Evolutionary conservation across 768 basidiomycete genomes (phyloP).

Genomic region (Cytidiella melzeri): DNA sequence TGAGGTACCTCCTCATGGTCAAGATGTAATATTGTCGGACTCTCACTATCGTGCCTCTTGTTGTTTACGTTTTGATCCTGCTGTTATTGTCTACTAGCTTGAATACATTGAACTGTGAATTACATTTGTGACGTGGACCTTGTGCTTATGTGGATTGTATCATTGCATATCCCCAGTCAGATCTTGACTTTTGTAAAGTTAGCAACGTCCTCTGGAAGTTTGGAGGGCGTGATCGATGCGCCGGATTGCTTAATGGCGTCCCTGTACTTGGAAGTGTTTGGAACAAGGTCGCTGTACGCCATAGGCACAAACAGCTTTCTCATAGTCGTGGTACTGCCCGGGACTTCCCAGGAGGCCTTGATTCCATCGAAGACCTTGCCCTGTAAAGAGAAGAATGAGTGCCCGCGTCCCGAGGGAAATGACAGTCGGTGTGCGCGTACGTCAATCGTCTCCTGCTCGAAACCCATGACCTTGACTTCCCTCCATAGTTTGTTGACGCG

Average conservation of each 20-base stretch:
- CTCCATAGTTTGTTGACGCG: not conserved
- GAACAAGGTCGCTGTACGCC: not conserved
- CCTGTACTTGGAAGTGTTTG: not conserved
- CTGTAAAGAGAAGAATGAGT: too few relatives aligned
- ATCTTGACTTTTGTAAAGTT: too few relatives aligned
- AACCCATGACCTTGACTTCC: not conserved
- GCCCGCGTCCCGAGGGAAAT: too few relatives aligned
- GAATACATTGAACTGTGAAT: too few relatives aligned
- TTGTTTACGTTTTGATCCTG: too few relatives aligned
- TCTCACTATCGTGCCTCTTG: too few relatives aligned
- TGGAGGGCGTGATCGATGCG: not conserved
- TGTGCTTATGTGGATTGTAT: not conserved
- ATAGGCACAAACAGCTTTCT: not conserved
- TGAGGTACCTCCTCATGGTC: slow-evolving; percentile 55
- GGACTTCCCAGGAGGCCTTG: not conserved
- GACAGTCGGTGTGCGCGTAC: too few relatives aligned
- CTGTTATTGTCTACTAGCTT: too few relatives aligned
- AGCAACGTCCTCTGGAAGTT: not conserved
- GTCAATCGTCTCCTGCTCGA: not conserved
- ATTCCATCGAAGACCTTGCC: too few relatives aligned
- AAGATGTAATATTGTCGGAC: slow-evolving; percentile 20
- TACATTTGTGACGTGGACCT: too few relatives aligned
- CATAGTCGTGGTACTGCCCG: not conserved
- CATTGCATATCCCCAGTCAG: too few relatives aligned
- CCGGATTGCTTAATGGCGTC: not conserved